These are phyloP conservation scores for Suillus spraguei DNA, from an alignment of 768 basidiomycete species.

Conservation along the genomic window DNA sequence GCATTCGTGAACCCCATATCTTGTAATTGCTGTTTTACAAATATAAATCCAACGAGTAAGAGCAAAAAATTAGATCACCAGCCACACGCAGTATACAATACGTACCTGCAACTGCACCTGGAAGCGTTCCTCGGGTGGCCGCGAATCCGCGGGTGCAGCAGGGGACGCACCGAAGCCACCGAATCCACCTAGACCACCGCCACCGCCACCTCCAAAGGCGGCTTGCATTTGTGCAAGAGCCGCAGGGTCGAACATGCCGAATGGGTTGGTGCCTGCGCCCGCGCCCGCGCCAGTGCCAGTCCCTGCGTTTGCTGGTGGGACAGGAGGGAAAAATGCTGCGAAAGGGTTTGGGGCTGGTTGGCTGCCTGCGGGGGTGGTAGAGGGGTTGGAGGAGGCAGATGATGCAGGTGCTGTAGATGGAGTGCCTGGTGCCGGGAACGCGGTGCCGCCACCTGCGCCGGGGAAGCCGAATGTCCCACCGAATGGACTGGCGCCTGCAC, in stretches of 20 bases:
- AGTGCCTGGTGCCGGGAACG: slow-evolving; percentile 65
- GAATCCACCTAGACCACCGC: slow-evolving; percentile 29
- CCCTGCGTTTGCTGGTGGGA: slow-evolving; percentile 24
- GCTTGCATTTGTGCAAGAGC: slow-evolving; percentile 44
- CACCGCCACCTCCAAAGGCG: slow-evolving; percentile 33
- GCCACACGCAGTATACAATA: slow-evolving; percentile 12
- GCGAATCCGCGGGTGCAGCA: slow-evolving; percentile 57
- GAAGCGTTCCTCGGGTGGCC: slow-evolving; percentile 91
- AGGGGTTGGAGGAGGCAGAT: slow-evolving; percentile 28
- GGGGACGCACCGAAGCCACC: slow-evolving; percentile 26
- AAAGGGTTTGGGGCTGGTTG: slow-evolving; percentile 16
- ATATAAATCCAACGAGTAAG: slow-evolving; percentile 1
- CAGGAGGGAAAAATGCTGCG: slow-evolving; percentile 23
- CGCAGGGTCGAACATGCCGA: slow-evolving; percentile 43
- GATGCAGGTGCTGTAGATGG: slow-evolving; percentile 40
- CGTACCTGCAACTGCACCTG: slow-evolving; percentile 81
- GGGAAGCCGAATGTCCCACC: slow-evolving; percentile 16
- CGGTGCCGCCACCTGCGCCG: slow-evolving; percentile 30
- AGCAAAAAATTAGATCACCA: neutral
- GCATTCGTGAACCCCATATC: slow-evolving; percentile 96
- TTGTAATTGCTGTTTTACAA: slow-evolving; percentile 70
- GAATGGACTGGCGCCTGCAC: slow-evolving; percentile 22
- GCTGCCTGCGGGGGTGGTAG: slow-evolving; percentile 15
- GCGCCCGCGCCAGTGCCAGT: slow-evolving; percentile 30
- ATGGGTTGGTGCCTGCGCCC: slow-evolving; percentile 22